phyloP scores from a whole-genome alignment of 441 rosid species.

The Isatis lusitanica region DNA sequence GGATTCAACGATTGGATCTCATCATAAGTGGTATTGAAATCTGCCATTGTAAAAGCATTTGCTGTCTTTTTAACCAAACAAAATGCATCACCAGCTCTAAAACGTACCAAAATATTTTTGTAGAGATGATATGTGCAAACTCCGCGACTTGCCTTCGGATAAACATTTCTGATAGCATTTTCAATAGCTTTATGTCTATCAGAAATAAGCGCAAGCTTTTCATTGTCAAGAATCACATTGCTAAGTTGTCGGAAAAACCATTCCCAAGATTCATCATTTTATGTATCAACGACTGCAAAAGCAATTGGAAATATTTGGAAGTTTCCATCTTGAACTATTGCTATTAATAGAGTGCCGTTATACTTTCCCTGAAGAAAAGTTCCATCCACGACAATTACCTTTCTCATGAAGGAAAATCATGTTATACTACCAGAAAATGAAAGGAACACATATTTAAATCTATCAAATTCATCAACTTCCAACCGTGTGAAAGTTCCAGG shows the following conservation, averaged over 20 bases:
- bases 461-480: not conserved
- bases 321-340: not conserved
- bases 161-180: not conserved
- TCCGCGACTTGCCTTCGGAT: not conserved
- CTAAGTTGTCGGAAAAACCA: not conserved
- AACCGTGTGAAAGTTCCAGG: not conserved
- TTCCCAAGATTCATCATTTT: not conserved
- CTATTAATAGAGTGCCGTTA: not conserved
- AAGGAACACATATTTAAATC: not conserved
- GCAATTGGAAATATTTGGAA: not conserved
- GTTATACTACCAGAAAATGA: not conserved
- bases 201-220: not conserved
- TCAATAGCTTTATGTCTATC: not conserved
- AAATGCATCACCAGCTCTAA: not conserved
- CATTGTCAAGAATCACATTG: not conserved
- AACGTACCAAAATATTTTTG: not conserved
- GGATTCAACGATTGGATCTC: not conserved
- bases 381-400: not conserved
- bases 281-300: not conserved
- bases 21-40: not conserved
- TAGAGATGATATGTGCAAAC: not conserved
- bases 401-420: not conserved
- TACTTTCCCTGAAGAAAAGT: not conserved
- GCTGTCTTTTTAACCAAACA: not conserved
- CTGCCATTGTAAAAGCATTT: not conserved